phyloP scores from a whole-genome alignment of 768 basidiomycete genomes.

The Calvatia gigantea region DNA sequence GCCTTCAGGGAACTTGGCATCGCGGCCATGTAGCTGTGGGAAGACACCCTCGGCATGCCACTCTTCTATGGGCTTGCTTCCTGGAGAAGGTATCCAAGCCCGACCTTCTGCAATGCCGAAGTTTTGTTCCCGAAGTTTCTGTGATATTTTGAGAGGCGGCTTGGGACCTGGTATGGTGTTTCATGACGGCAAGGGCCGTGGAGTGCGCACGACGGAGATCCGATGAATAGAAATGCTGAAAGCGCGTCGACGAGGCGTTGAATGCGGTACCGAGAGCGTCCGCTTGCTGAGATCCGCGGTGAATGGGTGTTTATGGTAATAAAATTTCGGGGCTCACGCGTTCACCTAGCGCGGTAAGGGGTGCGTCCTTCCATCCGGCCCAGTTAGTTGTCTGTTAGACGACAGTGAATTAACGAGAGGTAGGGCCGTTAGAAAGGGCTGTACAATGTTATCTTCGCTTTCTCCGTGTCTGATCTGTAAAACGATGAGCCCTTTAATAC shows the following conservation, averaged over 20 bases:
- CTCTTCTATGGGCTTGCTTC: conserved; percentile 33
- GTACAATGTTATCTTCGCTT: conserved; percentile 65
- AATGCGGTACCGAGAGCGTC: conserved; percentile 56
- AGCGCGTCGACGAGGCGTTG: conserved; percentile 30
- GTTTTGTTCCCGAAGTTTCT: conserved; percentile 63
- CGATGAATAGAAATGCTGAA: conserved; percentile 64
- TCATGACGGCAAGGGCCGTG: conserved; percentile 55
- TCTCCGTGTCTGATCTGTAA: conserved; percentile 65
- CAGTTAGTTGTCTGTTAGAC: conserved; percentile 41
- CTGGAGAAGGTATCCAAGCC: conserved; percentile 38
- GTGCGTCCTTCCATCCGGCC: conserved; percentile 79
- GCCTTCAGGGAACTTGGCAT: conserved; percentile 60
- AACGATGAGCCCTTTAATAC: too few species aligned
- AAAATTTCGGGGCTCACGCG: conserved; percentile 7
- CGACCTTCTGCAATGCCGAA: conserved; percentile 73
- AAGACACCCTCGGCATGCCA: conserved; percentile 49
- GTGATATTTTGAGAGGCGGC: conserved; percentile 51
- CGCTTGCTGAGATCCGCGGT: conserved; percentile 44
- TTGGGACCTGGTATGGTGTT: conserved; percentile 48
- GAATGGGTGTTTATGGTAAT: not conserved
- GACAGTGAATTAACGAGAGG: not conserved
- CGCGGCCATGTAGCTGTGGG: conserved; percentile 44
- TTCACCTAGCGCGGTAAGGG: conserved; percentile 67
- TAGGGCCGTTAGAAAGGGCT: conserved; percentile 10
- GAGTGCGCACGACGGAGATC: conserved; percentile 61